These are phyloP conservation scores for Halophytophthora polymorphica DNA, from an alignment of 352 stramenopile genomes.

Conservation along the genomic window DNA sequence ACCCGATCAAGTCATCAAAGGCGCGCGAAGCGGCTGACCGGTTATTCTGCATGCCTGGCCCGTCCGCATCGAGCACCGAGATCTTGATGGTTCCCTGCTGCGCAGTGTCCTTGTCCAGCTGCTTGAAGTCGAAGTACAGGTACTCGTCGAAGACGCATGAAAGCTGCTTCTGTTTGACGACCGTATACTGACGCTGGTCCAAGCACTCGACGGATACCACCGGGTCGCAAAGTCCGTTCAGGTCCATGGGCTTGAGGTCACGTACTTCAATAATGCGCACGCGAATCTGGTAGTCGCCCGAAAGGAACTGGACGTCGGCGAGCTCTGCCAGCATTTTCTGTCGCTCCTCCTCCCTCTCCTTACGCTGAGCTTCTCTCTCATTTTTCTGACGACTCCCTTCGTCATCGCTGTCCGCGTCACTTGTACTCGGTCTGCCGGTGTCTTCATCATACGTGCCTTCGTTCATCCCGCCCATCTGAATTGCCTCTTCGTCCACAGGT, in stretches of 20 bases:
- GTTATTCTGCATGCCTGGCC: slow-evolving; percentile 24
- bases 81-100: slow-evolving; percentile 78
- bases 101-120: slow-evolving; percentile 71
- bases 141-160: slow-evolving; percentile 90
- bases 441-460: slow-evolving; percentile 14
- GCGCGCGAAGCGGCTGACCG: slow-evolving; percentile 25
- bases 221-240: slow-evolving; percentile 85
- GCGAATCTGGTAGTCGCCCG: slow-evolving; percentile 83
- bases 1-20: slow-evolving; percentile 82
- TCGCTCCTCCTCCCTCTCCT: slow-evolving; percentile 65
- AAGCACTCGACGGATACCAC: slow-evolving; percentile 86
- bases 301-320: slow-evolving; percentile 68
- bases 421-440: slow-evolving; percentile 11
- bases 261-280: slow-evolving; percentile 89
- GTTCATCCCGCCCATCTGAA: neutral
- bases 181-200: slow-evolving; percentile 72
- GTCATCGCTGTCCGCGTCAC: slow-evolving; percentile 28
- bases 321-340: slow-evolving; percentile 75
- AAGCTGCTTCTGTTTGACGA: slow-evolving; percentile 80
- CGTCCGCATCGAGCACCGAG: slow-evolving; percentile 81
- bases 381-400: slow-evolving; percentile 29
- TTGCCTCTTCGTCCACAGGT: slow-evolving; percentile 8
- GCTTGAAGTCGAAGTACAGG: slow-evolving; percentile 86
- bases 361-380: slow-evolving; percentile 49
- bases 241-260: slow-evolving; percentile 87